Conservation (phyloP, 2,329 filamentous ascomycete species). For the Trichoderma simmonsii region DNA sequence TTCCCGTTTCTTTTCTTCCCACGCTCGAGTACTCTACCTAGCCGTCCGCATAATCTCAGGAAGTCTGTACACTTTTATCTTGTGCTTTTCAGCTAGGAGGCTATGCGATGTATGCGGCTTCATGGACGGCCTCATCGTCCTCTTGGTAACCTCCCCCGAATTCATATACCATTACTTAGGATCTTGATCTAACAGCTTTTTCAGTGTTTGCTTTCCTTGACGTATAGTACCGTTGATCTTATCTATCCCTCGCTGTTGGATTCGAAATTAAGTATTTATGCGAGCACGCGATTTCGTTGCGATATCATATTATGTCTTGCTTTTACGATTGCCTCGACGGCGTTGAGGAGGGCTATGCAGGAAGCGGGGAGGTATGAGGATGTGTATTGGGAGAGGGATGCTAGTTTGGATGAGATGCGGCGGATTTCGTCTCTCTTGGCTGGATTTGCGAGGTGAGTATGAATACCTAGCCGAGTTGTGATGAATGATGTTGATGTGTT, state of each 20-base stretch:
- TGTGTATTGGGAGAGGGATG: not conserved
- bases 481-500: not conserved
- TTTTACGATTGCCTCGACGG: not conserved
- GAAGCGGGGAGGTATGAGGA: not conserved
- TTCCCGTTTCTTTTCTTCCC: not conserved
- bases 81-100: not conserved
- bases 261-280: not conserved
- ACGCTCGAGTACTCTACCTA: not conserved
- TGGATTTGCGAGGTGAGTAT: not conserved
- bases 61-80: not conserved
- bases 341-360: not conserved
- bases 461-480: too few relatives aligned
- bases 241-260: not conserved
- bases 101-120: not conserved
- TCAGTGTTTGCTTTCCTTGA: not conserved
- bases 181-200: rapidly evolving
- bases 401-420: not conserved
- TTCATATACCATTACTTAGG: rapidly evolving
- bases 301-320: not conserved
- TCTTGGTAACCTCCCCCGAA: not conserved
- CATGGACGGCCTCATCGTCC: not conserved
- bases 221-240: not conserved
- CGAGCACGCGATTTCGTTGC: not conserved
- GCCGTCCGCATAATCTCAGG: not conserved
- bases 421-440: not conserved